A percentile compares a stretch with the other conserved stretches of the same genome.
Conservation (phyloP, 2,329 filamentous ascomycete species). For the Apiospora pterosperma region DNA sequence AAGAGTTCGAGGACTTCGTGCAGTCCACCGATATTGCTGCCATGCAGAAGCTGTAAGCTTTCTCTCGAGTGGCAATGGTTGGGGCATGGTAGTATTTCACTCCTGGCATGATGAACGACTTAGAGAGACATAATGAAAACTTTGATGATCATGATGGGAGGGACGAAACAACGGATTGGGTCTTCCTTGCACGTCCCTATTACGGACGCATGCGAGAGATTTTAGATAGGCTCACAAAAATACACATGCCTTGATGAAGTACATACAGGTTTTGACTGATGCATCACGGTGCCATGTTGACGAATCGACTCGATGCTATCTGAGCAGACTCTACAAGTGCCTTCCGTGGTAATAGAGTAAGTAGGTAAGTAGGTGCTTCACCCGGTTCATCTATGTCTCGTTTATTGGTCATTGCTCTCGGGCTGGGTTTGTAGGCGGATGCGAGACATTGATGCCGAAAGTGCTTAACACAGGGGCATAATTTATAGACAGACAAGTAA, state of each 20-base stretch:
- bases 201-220: neutral
- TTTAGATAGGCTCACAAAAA: conserved; percentile 6
- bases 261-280: neutral
- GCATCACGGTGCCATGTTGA: neutral
- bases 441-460: too few species aligned
- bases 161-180: conserved; percentile 12
- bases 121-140: conserved; percentile 18
- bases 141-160: conserved; percentile 28
- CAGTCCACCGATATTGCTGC: conserved; percentile 89
- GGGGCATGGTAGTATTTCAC: conserved; percentile 15
- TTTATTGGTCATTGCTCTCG: too few species aligned
- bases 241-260: conserved; percentile 4
- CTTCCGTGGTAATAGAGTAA: too few species aligned
- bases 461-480: too few species aligned
- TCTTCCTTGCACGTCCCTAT: neutral
- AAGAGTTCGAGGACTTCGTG: conserved; percentile 86
- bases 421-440: too few species aligned
- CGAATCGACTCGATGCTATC: neutral
- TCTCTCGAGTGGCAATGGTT: conserved; percentile 13
- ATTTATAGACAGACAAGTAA: neutral
- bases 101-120: conserved; percentile 28
- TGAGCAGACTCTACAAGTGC: neutral
- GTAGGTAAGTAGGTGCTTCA: too few species aligned
- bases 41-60: conserved; percentile 84
- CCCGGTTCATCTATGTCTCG: too few species aligned